A percentile compares a stretch with the other conserved stretches of the same genome.
Conservation (phyloP, 257 asterid genomes). For the Salvia rosmarinus region DNA sequence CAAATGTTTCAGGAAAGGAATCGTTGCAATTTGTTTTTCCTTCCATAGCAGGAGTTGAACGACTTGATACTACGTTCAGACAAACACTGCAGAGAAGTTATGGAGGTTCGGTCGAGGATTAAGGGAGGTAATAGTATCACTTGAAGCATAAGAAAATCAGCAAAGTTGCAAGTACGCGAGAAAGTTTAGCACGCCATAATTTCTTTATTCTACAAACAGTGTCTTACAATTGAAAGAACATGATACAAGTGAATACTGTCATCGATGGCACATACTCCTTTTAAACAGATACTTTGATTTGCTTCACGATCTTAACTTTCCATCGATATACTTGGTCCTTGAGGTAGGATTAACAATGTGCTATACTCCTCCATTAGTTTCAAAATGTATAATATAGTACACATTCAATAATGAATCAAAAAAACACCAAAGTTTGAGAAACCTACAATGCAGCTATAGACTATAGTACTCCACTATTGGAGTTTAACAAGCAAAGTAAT, state of each 20-base stretch:
- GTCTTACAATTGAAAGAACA: background rate
- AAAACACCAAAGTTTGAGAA: conserved; percentile 3
- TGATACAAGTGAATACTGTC: background rate
- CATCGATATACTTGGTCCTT: background rate
- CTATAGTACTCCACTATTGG: background rate
- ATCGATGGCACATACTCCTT: background rate
- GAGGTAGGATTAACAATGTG: conserved; percentile 3
- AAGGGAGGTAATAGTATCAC: conserved; percentile 16
- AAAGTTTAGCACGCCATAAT: background rate
- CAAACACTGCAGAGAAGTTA: conserved; percentile 1
- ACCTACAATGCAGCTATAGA: background rate
- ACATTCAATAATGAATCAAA: background rate
- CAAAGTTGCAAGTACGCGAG: background rate
- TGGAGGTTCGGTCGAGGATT: conserved; percentile 27
- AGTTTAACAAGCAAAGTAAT: background rate
- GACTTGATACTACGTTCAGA: conserved; percentile 7
- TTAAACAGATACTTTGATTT: background rate
- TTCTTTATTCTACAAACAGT: background rate
- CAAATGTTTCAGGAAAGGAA: conserved; percentile 71
- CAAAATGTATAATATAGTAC: background rate
- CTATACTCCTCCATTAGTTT: background rate
- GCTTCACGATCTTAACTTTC: background rate
- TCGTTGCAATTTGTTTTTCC: conserved; percentile 53
- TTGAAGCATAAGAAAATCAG: background rate
- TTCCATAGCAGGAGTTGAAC: conserved; percentile 50